These are phyloP conservation scores for Vitis vinifera DNA, from an alignment of 164 flowering plant species.

Conservation along the genomic window DNA sequence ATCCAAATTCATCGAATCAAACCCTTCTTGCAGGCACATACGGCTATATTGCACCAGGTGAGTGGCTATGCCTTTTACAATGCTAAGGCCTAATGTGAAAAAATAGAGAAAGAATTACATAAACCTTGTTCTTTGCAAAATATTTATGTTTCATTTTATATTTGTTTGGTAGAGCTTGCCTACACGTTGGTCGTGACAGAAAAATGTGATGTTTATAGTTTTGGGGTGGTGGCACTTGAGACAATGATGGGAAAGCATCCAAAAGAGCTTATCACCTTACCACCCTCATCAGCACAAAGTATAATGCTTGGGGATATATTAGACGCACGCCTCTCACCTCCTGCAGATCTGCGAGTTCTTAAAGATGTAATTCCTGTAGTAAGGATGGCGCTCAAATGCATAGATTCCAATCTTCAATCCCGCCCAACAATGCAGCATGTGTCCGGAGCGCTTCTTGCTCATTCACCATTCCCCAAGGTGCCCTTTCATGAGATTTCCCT, in stretches of 20 bases:
- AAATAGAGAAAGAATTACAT: no score
- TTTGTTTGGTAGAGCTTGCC: constrained; percentile 11
- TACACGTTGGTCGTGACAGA: constrained; percentile 16
- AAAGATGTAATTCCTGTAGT: constrained; percentile 11
- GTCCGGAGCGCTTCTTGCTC: constrained; percentile 6
- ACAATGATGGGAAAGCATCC: constrained; percentile 25
- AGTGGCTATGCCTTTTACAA: neutral
- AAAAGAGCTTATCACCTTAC: constrained; percentile 9
- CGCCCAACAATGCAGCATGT: constrained; percentile 25
- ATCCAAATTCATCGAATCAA: constrained; percentile 11
- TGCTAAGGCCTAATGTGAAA: no score
- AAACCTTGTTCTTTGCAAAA: no score
- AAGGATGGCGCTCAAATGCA: constrained; percentile 14
- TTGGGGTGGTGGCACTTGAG: constrained; percentile 17
- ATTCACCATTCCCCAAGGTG: neutral
- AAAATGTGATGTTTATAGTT: constrained; percentile 17
- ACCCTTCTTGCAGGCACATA: constrained; percentile 8
- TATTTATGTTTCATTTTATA: neutral
- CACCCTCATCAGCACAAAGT: neutral
- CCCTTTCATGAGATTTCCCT: neutral
- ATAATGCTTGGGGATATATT: constrained; percentile 11
- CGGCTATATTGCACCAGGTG: constrained; percentile 30
- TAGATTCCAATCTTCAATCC: constrained; percentile 9
- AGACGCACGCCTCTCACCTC: constrained; percentile 16
- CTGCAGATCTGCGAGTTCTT: neutral